These are phyloP conservation scores for Trifolium repens DNA, from an alignment of 306 rosid genomes.

Conservation along the genomic window DNA sequence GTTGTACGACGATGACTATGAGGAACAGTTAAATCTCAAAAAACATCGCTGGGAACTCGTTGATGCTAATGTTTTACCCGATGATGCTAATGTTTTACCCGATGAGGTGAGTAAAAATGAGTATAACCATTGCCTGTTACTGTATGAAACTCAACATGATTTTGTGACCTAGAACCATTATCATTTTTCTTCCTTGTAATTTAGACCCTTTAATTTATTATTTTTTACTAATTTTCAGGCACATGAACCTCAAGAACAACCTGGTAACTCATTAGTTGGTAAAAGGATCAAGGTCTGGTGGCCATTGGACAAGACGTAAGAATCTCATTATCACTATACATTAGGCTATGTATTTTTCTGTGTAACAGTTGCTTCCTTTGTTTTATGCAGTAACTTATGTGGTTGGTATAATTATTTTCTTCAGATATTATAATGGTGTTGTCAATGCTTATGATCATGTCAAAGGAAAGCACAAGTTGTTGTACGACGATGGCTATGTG, in stretches of 20 bases:
- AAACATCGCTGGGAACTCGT: constrained; percentile 58
- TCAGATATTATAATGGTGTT: constrained; percentile 83
- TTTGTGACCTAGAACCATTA: neutral
- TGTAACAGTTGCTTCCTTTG: constrained; percentile 26
- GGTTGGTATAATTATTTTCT: constrained; percentile 20
- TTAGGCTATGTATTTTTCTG: constrained; percentile 6
- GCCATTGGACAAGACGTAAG: constrained; percentile 79
- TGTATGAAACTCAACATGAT: too few species aligned
- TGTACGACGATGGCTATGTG: constrained; percentile 66
- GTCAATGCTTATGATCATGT: constrained; percentile 54
- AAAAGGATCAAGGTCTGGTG: constrained; percentile 76
- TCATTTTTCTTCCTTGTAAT: neutral
- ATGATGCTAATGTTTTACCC: constrained; percentile 38
- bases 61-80: constrained; percentile 39
- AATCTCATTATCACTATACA: constrained; percentile 35
- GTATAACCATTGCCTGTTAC: too few species aligned
- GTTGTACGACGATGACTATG: constrained; percentile 66
- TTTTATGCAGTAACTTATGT: neutral
- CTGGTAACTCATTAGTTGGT: constrained; percentile 58
- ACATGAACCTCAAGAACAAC: constrained; percentile 38
- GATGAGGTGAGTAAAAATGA: constrained; percentile 48
- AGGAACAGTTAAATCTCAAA: constrained; percentile 63
- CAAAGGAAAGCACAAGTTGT: constrained; percentile 69
- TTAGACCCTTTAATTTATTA: neutral
- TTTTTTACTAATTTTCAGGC: constrained; percentile 31